Conservation (phyloP, 345 rosid genomes). For the Cardiospermum halicacabum region DNA sequence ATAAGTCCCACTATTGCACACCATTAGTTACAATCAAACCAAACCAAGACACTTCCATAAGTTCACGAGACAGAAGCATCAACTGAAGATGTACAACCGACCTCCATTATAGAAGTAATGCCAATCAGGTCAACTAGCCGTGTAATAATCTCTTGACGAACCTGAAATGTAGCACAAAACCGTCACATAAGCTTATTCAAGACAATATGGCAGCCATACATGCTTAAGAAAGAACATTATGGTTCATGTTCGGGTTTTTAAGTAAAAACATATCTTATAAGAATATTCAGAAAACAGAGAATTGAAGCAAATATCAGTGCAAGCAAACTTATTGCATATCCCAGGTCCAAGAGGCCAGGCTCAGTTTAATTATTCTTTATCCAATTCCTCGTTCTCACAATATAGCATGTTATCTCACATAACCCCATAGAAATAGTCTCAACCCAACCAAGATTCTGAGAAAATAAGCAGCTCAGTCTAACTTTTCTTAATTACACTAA, state of each 20-base stretch:
- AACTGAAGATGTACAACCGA: constrained; percentile 29
- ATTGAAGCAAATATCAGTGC: not conserved
- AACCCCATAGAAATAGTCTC: not conserved
- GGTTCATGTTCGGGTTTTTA: not conserved
- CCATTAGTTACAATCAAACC: constrained; percentile 1
- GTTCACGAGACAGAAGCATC: constrained; percentile 14
- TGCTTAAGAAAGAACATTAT: not conserved
- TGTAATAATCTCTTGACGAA: constrained; percentile 63
- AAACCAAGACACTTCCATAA: constrained; percentile 8
- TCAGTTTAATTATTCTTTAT: not conserved
- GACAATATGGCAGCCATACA: not conserved
- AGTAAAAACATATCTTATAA: constrained; percentile 1
- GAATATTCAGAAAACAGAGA: not conserved
- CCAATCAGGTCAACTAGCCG: constrained; percentile 84
- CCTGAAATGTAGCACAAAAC: constrained; percentile 41
- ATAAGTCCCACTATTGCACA: not conserved
- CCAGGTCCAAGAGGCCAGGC: not conserved
- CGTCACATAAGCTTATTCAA: constrained; percentile 11
- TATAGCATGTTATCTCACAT: not conserved
- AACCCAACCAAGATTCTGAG: not conserved
- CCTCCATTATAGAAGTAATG: constrained; percentile 96
- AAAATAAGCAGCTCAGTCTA: not conserved
- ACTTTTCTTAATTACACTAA: not conserved
- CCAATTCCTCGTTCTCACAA: not conserved
- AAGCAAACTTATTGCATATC: not conserved